Conservation (phyloP, 306 rosid genomes). For the Carpinus viminea region DNA sequence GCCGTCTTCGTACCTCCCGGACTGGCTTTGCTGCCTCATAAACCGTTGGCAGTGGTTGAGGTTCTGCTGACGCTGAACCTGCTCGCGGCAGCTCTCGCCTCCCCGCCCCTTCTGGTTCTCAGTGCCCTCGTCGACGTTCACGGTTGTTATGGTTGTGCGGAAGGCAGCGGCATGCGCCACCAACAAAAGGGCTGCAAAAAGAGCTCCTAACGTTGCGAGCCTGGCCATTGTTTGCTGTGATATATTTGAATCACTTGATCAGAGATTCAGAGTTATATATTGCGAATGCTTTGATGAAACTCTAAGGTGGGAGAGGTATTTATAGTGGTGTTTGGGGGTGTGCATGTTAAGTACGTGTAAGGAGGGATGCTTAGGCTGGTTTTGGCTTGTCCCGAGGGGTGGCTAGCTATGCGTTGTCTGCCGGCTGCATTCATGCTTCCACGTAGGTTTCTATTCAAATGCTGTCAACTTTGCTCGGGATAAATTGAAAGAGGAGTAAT, state of each 20-base stretch:
- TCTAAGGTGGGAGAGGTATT: not conserved
- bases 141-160: not conserved
- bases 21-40: not conserved
- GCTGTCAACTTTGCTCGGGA: not conserved
- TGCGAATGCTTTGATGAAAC: not conserved
- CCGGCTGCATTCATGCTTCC: conserved; percentile 1
- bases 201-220: not conserved
- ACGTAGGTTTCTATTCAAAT: not conserved
- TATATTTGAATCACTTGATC: too few relatives aligned
- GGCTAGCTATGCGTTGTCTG: conserved; percentile 1
- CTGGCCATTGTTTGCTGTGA: too few relatives aligned
- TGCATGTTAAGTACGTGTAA: conserved; percentile 27
- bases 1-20: not conserved
- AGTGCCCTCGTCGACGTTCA: not conserved
- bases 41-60: not conserved
- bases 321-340: not conserved
- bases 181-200: not conserved
- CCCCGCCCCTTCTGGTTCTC: too few relatives aligned
- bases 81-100: not conserved
- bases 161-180: not conserved
- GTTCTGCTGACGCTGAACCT: not conserved
- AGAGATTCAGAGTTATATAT: too few relatives aligned
- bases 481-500: too few relatives aligned
- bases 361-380: not conserved
- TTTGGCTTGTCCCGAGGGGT: not conserved